Conservation (phyloP, 2,329 filamentous ascomycete species). For the Fusarium hostae region DNA sequence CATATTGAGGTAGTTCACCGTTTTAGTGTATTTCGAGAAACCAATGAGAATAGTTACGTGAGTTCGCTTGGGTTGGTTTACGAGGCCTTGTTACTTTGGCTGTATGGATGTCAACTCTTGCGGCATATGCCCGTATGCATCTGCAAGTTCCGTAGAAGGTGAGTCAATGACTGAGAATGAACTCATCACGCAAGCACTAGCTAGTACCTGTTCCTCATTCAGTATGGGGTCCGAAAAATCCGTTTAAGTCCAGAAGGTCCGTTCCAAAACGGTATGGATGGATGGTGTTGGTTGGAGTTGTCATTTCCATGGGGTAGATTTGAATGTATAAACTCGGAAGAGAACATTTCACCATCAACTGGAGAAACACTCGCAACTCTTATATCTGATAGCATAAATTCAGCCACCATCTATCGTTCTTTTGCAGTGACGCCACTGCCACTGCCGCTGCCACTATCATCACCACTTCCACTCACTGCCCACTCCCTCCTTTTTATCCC, state of each 20-base stretch:
- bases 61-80: background rate
- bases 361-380: background rate
- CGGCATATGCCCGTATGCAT: background rate
- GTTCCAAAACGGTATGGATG: background rate
- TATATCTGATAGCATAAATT: background rate
- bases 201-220: background rate
- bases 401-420: background rate
- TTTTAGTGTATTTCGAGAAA: background rate
- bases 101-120: background rate
- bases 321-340: background rate
- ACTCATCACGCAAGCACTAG: background rate
- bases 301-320: background rate
- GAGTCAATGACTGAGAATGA: background rate
- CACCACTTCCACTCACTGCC: background rate
- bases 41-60: background rate
- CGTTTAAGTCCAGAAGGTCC: conserved; percentile 4
- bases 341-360: background rate
- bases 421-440: background rate
- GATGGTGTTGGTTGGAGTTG: background rate
- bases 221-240: background rate
- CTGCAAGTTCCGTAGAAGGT: background rate
- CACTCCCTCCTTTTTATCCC: background rate
- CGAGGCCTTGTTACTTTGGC: background rate
- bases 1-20: background rate
- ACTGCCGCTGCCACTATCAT: background rate